Evolutionary conservation across 1,139 yeast species (phyloP), one percentile per base, ranked within the genome.

Genomic region (Pichia terricola): DNA sequence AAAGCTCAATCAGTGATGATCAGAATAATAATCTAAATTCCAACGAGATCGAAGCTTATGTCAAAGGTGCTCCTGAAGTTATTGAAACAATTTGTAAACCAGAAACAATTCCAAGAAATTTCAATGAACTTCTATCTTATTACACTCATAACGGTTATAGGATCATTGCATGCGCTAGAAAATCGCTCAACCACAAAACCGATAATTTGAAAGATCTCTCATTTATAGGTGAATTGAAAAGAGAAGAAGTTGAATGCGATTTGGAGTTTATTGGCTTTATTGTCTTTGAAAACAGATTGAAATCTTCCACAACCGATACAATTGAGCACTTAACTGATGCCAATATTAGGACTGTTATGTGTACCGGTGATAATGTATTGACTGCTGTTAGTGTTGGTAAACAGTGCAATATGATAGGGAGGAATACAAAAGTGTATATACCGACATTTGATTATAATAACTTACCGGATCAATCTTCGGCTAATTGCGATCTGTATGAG

Each of bases 61-160:
- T 94, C 11, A 91, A 91, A 60, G 99, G 99, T 42, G 98, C 99
- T 0, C 99, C 99, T 0, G 99, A 91, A 61, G 86, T 89, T n/a
- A 85, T 91, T 73, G 68, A 73, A 34, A 83, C 79, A 30, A 77
- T 91, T 36, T 91, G 98, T 64, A 66, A 67, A 22, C 75, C 79
- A 2, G 77, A 74, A 26, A 67, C 89, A 0, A 63, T 94, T 38
- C 98, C 99, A 0, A 59, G 62, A 1, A 76, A 88, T 57, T 94
- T 76, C 60, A 82, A 82, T 28, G 84, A 82, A 37, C 60, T 84
- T 26, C 69, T 94, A 37, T 82, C 86, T 55, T 73, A 80, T 47
- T 94, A 91, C 60, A 91, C 98, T 0, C 96, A 88, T 59, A 77
- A 80, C 43, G 99, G 99, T 0, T 88, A 79, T 59, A 77, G 99